These are phyloP conservation scores for Dipteronia dyeriana DNA, from an alignment of 345 rosid species.

Conservation along the genomic window DNA sequence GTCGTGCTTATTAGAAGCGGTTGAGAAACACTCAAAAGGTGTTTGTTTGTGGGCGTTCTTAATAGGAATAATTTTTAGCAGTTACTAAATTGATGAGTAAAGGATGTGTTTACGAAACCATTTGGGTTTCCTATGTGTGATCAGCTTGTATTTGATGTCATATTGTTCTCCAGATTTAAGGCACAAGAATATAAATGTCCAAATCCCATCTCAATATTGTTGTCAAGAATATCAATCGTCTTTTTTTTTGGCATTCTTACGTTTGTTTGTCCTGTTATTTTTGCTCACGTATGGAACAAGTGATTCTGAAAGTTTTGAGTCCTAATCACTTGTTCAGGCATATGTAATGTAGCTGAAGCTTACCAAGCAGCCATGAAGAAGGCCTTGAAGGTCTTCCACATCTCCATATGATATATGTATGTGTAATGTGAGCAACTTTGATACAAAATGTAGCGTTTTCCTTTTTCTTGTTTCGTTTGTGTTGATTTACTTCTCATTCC, in stretches of 20 bases:
- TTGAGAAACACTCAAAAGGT: neutral
- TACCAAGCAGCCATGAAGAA: constrained; percentile 66
- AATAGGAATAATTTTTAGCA: neutral
- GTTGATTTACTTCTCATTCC: no score
- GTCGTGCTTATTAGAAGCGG: neutral
- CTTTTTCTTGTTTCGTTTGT: no score
- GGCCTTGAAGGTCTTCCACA: constrained; percentile 45
- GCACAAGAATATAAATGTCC: neutral
- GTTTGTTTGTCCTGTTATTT: neutral
- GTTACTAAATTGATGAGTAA: neutral
- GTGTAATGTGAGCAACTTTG: no score
- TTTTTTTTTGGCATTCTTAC: neutral
- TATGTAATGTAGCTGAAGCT: constrained; percentile 86
- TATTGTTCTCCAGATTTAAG: neutral
- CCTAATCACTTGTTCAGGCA: constrained; percentile 47
- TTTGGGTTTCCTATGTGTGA: neutral
- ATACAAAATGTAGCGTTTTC: no score
- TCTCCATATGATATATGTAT: no score
- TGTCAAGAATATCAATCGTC: neutral
- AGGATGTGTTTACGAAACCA: neutral
- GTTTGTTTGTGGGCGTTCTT: neutral
- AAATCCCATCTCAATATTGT: neutral
- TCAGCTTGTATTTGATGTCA: neutral
- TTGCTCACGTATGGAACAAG: neutral
- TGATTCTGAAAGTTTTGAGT: neutral